Conservation (phyloP, 805 yeast species). For the Metschnikowia vanudenii region DNA sequence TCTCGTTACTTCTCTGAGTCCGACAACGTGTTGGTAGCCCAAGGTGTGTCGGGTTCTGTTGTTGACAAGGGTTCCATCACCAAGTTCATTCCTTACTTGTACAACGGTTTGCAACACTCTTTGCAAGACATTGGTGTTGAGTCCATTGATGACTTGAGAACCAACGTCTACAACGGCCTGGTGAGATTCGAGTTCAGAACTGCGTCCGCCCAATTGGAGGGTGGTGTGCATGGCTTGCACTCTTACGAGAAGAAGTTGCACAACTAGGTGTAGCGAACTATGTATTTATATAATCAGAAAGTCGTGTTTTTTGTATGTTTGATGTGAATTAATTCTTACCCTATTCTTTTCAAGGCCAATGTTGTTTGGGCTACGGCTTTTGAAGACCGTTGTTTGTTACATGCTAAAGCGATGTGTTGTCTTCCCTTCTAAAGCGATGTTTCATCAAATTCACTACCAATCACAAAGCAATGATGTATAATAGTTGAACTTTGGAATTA, state of each 20-base stretch:
- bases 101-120: slow-evolving; percentile 96
- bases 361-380: too few relatives aligned
- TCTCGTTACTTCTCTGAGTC: slow-evolving; percentile 97
- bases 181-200: slow-evolving; percentile 97
- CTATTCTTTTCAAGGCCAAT: too few relatives aligned
- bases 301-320: too few relatives aligned
- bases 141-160: slow-evolving; percentile 63
- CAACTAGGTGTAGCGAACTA: slow-evolving; percentile 46
- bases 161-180: slow-evolving; percentile 59
- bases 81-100: slow-evolving; percentile 91
- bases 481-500: too few relatives aligned
- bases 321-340: too few relatives aligned
- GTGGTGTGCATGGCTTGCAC: slow-evolving; percentile 95
- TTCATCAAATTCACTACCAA: too few relatives aligned
- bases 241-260: slow-evolving; percentile 97
- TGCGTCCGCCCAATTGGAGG: slow-evolving; percentile 97
- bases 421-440: too few relatives aligned
- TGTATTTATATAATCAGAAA: not conserved
- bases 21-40: slow-evolving; percentile 95
- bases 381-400: too few relatives aligned
- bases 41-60: slow-evolving; percentile 97
- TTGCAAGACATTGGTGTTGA: slow-evolving; percentile 94
- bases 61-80: slow-evolving; percentile 94
- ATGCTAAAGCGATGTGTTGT: too few relatives aligned
- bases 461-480: too few relatives aligned